Evolutionary conservation across 352 stramenopile species (phyloP), one percentile per base, ranked within the genome.

Genomic region (Globisporangium paroecandrum): DNA sequence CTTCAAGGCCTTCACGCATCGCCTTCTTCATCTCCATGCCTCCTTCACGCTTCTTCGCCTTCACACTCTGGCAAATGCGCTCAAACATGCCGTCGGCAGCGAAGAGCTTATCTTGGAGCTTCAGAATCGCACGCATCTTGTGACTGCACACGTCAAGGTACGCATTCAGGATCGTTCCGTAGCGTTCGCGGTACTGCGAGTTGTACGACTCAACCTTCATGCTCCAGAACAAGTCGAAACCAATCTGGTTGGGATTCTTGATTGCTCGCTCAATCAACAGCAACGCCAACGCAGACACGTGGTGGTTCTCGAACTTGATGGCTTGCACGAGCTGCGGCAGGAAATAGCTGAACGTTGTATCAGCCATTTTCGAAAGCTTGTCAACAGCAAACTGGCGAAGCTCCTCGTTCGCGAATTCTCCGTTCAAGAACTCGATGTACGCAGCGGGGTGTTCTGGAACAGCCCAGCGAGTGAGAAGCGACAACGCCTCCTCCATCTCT

Each of bases 121-220:
- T 95, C 3, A 94, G 75, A 72, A 98, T 96, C 0, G 92, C 82
- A 38, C 88, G 92, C 89, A 97, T 97, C 74, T 97, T 98, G 58
- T 82, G 89, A 64, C 77, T 98, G 73, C 79, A 92, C 57, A 92
- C 87, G 51, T 95, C 86, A 46, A 94, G 49, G 58, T 95, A 95
- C 5, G 85, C 85, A 34, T 95, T 93, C 56, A 94, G 74, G 64
- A 94, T 81, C 1, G 84, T 89, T 13, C 87, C 85, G 53, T 94
- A 95, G 13, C 89, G 79, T 63, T 95, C 88, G 13, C 78, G 78
- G 58, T 91, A 93, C 54, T 92, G 84, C 5, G 82, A 72, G 65
- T 93, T 91, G 71, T 96, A 79, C 20, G 90, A 88, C 59, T 97
- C 90, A 27, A 95, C 87, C 68, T 95, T 94, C 81, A 97, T 91